phyloP scores from a whole-genome alignment of 176 grass and related monocot genomes.

The Dendrocalamus sinicus region DNA sequence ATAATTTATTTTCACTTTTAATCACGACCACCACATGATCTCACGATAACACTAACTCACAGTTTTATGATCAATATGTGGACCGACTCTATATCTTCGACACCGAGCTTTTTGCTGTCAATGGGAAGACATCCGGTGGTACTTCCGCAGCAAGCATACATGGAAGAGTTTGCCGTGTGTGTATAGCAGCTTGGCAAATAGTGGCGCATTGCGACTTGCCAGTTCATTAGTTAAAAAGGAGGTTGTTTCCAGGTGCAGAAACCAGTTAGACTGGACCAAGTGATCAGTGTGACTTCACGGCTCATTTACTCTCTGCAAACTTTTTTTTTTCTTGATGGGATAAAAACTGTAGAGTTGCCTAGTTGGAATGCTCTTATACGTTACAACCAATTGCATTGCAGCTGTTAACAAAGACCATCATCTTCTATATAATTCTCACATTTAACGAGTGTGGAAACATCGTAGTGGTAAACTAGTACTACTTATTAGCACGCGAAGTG shows the following conservation, averaged over 20 bases:
- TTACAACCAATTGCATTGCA: neutral
- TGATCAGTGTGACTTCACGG: neutral
- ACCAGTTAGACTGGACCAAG: neutral
- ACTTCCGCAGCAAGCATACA: neutral
- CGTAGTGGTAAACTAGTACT: too few relatives aligned
- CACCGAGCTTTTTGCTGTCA: slow-evolving; percentile 82
- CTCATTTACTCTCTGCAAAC: neutral
- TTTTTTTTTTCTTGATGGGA: neutral
- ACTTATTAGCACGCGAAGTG: neutral
- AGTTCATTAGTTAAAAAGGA: neutral
- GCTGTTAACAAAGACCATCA: neutral
- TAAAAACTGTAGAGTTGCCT: too few relatives aligned
- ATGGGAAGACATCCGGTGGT: slow-evolving; percentile 57
- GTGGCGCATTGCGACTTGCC: neutral
- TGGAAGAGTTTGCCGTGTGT: neutral
- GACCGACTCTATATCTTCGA: slow-evolving; percentile 83
- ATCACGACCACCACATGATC: too few relatives aligned
- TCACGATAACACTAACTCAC: neutral
- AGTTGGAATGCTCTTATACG: neutral
- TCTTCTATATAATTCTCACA: neutral
- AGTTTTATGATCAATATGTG: slow-evolving; percentile 56
- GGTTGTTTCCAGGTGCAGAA: neutral
- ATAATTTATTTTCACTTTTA: too few relatives aligned
- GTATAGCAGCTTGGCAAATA: neutral
- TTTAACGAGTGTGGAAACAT: neutral